Evolutionary conservation across 192 early-diverging fungal species (phyloP), one percentile per base, ranked within the genome.

Genomic region (Coemansia asiatica): DNA sequence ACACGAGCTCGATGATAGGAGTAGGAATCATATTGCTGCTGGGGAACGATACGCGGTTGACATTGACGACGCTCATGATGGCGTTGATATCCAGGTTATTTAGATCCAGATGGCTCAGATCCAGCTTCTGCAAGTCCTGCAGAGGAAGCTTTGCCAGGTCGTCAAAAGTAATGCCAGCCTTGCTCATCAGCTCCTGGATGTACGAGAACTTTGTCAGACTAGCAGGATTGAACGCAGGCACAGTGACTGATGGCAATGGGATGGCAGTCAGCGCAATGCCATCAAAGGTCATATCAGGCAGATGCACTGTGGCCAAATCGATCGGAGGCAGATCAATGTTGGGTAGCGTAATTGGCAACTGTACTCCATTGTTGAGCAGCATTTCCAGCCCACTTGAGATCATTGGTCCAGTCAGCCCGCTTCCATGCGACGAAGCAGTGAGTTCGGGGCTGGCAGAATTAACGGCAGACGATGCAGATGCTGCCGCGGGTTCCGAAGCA

Each of bases 241-340:
- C 44, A 10, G 72, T 80, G 29, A 74, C 44, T 16, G 60, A 64
- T 12, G 77, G 77, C 57, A 80, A 54, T 0, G 67, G 61, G 25
- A 80, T 66, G 1, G 57, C 77, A 0, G 77, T 74, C 21, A 80
- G 27, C 2, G 71, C 72, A 53, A 80, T 74, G 3, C 77, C 77
- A 57, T 68, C 72, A 16, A 68, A 66, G 54, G 77, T 80, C 68
- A 80, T 69, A 33, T 80, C 77, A 0, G 77, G 77, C 12, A 80
- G 68, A 33, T 80, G 77, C 51, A 80, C 72, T 0, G 77, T 73
- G 9, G 64, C 77, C 8, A 80, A 57, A 59, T 80, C 40, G 8
- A 80, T 71, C 13, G 38, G 72, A 0, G 77, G 77, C 5, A 80
- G 27, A 18, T 71, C 64, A 4, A 80, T 74, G 59, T 74, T 67